A percentile compares a stretch with the other conserved stretches of the same genome.
phyloP scores from a whole-genome alignment of 192 early-diverging fungal species.

The Piromyces sp. region DNA sequence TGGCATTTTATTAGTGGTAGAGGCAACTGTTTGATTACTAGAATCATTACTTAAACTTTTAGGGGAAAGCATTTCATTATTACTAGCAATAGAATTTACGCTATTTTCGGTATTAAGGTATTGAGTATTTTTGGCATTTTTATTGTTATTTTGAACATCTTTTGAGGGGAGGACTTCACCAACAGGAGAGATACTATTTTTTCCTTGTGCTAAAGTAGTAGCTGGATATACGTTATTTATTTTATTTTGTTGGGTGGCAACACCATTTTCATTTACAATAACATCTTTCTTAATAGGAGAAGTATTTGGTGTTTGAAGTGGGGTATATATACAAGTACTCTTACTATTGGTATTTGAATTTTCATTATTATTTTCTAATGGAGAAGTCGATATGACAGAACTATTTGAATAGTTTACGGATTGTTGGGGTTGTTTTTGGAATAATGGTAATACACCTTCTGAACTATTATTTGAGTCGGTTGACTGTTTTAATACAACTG shows the following conservation, averaged over 20 bases:
- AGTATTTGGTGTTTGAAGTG: neutral
- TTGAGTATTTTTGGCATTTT: too few species aligned
- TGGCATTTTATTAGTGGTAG: neutral
- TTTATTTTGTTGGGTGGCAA: neutral
- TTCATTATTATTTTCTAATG: neutral
- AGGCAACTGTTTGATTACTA: neutral
- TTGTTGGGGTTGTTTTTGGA: neutral
- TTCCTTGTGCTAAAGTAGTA: neutral
- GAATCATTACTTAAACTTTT: neutral
- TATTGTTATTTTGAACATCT: too few species aligned
- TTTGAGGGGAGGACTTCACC: too few species aligned
- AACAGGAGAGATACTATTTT: neutral
- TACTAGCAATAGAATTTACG: neutral
- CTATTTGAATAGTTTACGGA: neutral
- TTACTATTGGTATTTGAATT: neutral
- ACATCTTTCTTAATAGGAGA: neutral
- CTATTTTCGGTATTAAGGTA: neutral
- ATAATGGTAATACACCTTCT: neutral
- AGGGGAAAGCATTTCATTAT: neutral
- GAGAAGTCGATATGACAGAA: neutral
- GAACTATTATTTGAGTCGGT: neutral
- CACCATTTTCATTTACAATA: neutral
- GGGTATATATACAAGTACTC: neutral
- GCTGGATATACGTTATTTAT: neutral
- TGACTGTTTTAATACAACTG: neutral